phyloP scores from a whole-genome alignment of 192 early-diverging fungal genomes.

The Anaeromyces robustus region DNA sequence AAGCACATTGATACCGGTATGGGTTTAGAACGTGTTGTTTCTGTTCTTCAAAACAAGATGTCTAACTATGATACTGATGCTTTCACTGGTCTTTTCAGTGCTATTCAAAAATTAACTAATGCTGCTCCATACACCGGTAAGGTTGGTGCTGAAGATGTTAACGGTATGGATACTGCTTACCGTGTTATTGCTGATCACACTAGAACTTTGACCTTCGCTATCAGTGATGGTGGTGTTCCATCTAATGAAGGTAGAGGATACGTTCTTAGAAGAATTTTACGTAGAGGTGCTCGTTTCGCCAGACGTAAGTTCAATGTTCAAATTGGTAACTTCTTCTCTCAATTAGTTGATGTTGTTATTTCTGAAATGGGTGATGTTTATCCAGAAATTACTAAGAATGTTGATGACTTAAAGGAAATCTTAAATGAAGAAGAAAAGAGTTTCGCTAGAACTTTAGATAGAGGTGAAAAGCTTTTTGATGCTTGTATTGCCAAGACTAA shows the following conservation, averaged over 20 bases:
- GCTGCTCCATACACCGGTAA: constrained; percentile 71
- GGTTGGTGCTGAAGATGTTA: constrained; percentile 74
- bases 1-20: constrained; percentile 98
- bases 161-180: constrained; percentile 96
- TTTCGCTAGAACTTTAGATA: constrained; percentile 92
- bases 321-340: constrained; percentile 86
- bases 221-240: constrained; percentile 88
- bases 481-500: constrained; percentile 49
- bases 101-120: constrained; percentile 75
- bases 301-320: constrained; percentile 78
- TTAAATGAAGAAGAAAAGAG: constrained; percentile 89
- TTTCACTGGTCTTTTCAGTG: constrained; percentile 63
- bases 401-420: constrained; percentile 81
- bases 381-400: constrained; percentile 67
- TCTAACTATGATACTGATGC: constrained; percentile 98
- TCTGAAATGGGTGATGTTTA: constrained; percentile 78
- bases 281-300: constrained; percentile 86
- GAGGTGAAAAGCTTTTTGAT: constrained; percentile 89
- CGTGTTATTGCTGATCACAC: constrained; percentile 96
- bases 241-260: constrained; percentile 98
- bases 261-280: constrained; percentile 86
- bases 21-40: constrained; percentile 90
- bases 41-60: constrained; percentile 78
- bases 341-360: constrained; percentile 82
- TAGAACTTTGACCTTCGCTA: constrained; percentile 89